A percentile compares a stretch with the other conserved stretches of the same genome.
phyloP scores from a whole-genome alignment of 2,329 filamentous ascomycete genomes.

The Aspergillus puulaauensis region DNA sequence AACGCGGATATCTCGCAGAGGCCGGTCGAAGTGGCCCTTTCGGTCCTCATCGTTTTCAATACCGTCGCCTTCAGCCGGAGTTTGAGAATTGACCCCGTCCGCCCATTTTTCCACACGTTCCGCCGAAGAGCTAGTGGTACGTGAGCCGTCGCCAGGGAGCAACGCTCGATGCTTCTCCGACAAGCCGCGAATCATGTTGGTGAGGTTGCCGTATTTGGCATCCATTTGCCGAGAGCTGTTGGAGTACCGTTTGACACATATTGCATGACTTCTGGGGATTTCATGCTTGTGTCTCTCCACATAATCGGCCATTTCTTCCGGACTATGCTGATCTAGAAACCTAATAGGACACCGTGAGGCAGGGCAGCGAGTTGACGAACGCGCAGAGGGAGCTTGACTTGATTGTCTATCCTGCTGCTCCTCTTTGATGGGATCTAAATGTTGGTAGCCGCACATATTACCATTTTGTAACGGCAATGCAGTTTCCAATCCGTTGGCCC shows the following conservation, averaged over 20 bases:
- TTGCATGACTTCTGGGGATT: constrained; percentile 86
- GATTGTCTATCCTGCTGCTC: constrained; percentile 46
- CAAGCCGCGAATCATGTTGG: constrained; percentile 90
- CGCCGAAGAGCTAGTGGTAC: constrained; percentile 51
- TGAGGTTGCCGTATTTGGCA: constrained; percentile 88
- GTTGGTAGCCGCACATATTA: constrained; percentile 51
- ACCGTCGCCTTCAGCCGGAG: constrained; percentile 40
- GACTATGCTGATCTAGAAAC: constrained; percentile 86
- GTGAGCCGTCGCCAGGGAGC: constrained; percentile 58
- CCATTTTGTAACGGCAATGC: constrained; percentile 42
- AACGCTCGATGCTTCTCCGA: constrained; percentile 85
- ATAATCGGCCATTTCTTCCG: constrained; percentile 89
- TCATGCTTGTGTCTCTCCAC: constrained; percentile 96
- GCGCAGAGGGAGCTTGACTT: constrained; percentile 38
- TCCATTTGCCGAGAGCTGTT: constrained; percentile 84
- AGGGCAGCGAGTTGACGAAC: constrained; percentile 63
- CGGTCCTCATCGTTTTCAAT: constrained; percentile 57
- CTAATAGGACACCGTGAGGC: constrained; percentile 81
- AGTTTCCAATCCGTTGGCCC: constrained; percentile 40
- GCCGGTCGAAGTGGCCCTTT: constrained; percentile 75
- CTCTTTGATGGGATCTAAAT: constrained; percentile 59
- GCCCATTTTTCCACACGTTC: constrained; percentile 85
- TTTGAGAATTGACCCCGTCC: constrained; percentile 63
- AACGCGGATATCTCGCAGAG: constrained; percentile 84
- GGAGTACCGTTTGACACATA: constrained; percentile 88